Conservation (phyloP, 2,329 filamentous ascomycete species). For the Cylindrodendrum hubeiense region DNA sequence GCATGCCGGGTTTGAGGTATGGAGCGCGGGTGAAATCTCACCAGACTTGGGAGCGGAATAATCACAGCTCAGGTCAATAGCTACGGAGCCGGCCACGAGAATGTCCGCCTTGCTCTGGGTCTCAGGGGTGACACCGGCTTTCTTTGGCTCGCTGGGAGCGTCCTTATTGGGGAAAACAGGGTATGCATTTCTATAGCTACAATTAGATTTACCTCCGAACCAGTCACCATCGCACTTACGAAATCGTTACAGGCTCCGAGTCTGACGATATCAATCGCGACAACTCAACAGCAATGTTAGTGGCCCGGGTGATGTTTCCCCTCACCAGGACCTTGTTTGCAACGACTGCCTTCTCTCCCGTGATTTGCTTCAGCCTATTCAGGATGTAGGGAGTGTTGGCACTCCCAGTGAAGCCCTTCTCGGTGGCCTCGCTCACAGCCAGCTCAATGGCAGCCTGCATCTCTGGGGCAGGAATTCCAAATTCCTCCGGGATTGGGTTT, state of each 20-base stretch:
- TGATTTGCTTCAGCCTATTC: constrained; percentile 82
- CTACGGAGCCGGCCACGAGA: constrained; percentile 91
- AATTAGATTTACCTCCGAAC: constrained; percentile 50
- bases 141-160: constrained; percentile 26
- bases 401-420: constrained; percentile 76
- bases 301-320: constrained; percentile 66
- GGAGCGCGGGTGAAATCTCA: constrained; percentile 61
- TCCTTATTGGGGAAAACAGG: constrained; percentile 27
- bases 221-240: constrained; percentile 51
- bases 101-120: constrained; percentile 66
- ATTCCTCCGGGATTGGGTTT: constrained; percentile 83
- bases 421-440: constrained; percentile 74
- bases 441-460: constrained; percentile 78
- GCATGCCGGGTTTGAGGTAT: constrained; percentile 87
- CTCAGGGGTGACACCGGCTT: constrained; percentile 23
- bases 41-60: constrained; percentile 57
- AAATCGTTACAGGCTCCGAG: constrained; percentile 45
- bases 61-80: constrained; percentile 89
- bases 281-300: constrained; percentile 66
- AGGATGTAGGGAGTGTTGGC: constrained; percentile 90
- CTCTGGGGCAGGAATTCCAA: constrained; percentile 76
- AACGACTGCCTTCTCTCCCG: constrained; percentile 75
- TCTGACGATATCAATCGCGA: constrained; percentile 56
- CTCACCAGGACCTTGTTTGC: constrained; percentile 77
- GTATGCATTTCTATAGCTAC: constrained; percentile 48